phyloP scores from a whole-genome alignment of 495 filamentous ascomycete genomes.

The Cryomyces antarcticus region DNA sequence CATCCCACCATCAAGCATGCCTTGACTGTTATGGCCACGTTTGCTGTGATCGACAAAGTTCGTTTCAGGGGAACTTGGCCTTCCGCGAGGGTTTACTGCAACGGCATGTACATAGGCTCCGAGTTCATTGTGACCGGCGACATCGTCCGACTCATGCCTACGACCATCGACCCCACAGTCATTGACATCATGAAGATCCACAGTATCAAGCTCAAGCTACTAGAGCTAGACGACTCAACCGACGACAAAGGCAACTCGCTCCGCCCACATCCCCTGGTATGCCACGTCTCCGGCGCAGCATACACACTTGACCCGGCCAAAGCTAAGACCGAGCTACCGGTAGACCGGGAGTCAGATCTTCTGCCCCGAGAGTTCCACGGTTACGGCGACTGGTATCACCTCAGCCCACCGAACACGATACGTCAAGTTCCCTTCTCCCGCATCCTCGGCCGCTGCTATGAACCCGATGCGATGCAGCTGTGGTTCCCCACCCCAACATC shows the following conservation, averaged over 20 bases:
- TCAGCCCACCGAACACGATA: conserved; percentile 14
- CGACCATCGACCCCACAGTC: conserved; percentile 5
- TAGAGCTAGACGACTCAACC: conserved; percentile 18
- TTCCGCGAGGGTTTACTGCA: conserved; percentile 26
- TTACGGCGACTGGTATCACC: conserved; percentile 29
- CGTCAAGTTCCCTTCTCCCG: conserved; percentile 25
- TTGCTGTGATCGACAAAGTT: conserved; percentile 29
- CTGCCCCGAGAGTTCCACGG: conserved; percentile 21
- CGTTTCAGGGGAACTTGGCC: conserved; percentile 35
- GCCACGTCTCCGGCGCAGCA: conserved; percentile 26
- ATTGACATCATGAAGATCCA: conserved; percentile 33
- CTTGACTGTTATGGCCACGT: conserved; percentile 29
- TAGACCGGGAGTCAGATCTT: conserved; percentile 6
- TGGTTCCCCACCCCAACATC: conserved; percentile 16
- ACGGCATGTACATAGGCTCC: conserved; percentile 34
- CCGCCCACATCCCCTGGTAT: conserved; percentile 21
- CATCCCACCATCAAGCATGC: conserved; percentile 36
- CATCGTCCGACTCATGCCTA: conserved; percentile 28
- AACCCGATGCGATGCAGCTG: conserved; percentile 26
- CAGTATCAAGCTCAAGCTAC: conserved; percentile 26
- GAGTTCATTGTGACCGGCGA: conserved; percentile 34
- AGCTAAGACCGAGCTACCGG: conserved; percentile 8
- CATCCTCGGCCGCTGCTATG: conserved; percentile 33
- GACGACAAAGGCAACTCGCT: conserved; percentile 26
- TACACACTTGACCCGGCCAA: conserved; percentile 24